phyloP scores from a whole-genome alignment of 1,284 basidiomycete genomes.

The Trichosporon asahii region DNA sequence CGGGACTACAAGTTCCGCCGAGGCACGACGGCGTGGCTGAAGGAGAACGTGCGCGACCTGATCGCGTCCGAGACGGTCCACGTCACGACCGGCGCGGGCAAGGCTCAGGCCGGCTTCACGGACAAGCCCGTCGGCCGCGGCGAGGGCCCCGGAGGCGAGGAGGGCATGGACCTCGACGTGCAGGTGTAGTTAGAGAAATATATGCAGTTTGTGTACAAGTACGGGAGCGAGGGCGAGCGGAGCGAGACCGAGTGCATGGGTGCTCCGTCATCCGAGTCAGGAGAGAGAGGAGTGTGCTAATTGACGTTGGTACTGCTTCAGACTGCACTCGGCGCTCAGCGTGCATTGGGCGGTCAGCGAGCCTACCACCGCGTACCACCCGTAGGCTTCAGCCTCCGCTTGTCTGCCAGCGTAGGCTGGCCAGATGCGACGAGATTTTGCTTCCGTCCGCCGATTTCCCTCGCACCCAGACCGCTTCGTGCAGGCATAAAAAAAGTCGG shows the following conservation, averaged over 20 bases:
- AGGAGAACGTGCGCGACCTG: slow-evolving; percentile 68
- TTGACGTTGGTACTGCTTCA: no score
- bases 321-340: no score
- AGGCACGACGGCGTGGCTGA: slow-evolving; percentile 84
- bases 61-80: slow-evolving; percentile 66
- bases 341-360: neutral
- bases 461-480: neutral
- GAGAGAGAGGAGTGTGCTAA: no score
- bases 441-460: neutral
- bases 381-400: neutral
- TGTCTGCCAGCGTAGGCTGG: no score
- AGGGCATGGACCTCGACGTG: slow-evolving; percentile 25
- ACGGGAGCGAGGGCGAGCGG: neutral
- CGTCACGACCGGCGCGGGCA: slow-evolving; percentile 42
- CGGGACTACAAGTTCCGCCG: slow-evolving; percentile 75
- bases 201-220: slow-evolving; percentile 19
- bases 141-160: slow-evolving; percentile 28
- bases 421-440: neutral
- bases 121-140: slow-evolving; percentile 30
- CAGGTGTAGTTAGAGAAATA: slow-evolving; percentile 10
- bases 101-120: slow-evolving; percentile 35
- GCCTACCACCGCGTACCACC: neutral
- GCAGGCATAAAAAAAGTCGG: neutral
- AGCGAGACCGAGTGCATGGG: neutral
- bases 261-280: no score